A percentile compares a stretch with the other conserved stretches of the same genome.
These are phyloP conservation scores for Penicillium crustosum DNA, from an alignment of 2,329 filamentous ascomycete species.

Conservation along the genomic window DNA sequence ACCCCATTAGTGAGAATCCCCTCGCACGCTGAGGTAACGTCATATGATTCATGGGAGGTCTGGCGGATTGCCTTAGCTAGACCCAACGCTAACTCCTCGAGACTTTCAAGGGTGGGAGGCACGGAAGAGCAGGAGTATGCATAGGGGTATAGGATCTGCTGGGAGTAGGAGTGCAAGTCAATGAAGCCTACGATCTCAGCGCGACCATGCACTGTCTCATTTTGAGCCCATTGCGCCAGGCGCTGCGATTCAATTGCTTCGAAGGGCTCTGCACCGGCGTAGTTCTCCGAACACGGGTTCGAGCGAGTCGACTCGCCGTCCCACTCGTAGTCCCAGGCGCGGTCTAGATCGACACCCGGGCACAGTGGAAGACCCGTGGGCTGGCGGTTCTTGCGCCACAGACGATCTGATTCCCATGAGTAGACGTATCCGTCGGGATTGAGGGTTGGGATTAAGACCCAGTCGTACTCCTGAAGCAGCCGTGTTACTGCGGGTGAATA, in stretches of 20 bases:
- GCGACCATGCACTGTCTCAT: constrained; percentile 69
- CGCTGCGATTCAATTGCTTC: constrained; percentile 74
- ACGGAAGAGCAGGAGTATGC: constrained; percentile 75
- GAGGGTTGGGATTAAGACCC: constrained; percentile 81
- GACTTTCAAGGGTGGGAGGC: constrained; percentile 85
- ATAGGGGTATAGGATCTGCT: constrained; percentile 91
- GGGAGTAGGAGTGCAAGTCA: constrained; percentile 92
- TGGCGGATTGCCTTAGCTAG: constrained; percentile 84
- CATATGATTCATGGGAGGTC: constrained; percentile 73
- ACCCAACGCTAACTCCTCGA: constrained; percentile 85
- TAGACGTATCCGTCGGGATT: constrained; percentile 96
- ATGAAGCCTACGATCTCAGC: constrained; percentile 79
- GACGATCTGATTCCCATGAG: constrained; percentile 83
- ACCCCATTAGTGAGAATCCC: constrained; percentile 67
- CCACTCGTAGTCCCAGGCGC: constrained; percentile 83
- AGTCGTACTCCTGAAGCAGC: constrained; percentile 79
- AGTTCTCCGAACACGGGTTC: constrained; percentile 90
- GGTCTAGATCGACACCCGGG: constrained; percentile 83
- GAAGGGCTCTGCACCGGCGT: constrained; percentile 79
- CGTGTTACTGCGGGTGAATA: constrained; percentile 69
- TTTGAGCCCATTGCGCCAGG: constrained; percentile 79
- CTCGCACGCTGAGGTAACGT: constrained; percentile 81
- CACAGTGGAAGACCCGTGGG: constrained; percentile 80
- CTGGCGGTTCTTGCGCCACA: constrained; percentile 93
- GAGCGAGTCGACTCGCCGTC: constrained; percentile 63